Evolutionary conservation across 1,284 basidiomycete genomes (phyloP), one percentile per base, ranked within the genome.

Genomic region (Papiliotrema fonsecae): DNA sequence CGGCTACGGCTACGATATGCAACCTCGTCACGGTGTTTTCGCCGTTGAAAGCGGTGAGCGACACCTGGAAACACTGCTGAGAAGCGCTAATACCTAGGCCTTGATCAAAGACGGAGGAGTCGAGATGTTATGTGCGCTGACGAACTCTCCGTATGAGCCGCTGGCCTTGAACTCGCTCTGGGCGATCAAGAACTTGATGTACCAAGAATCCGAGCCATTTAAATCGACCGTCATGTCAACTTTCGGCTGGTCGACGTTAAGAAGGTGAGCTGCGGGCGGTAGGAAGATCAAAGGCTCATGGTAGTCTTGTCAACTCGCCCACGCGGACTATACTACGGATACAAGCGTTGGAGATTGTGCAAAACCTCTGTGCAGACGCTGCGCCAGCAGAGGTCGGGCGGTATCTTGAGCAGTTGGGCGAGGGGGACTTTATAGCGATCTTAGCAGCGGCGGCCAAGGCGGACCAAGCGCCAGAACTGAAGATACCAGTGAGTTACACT

Each of bases 21-120:
- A 96, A 94, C 66, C 77, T 93, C 26, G 79, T 93, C 3, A 84
- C 83, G 48, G 87, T 92, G 51, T 91, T 88, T 67, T 90, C 88
- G 14, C 90, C 91, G 5, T 68, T 93, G 57, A 77, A 83, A 51
- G 70, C 76, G 47, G 86, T 87, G 55, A 61, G 83, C 77, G 7
- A 35, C n/a, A 28, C 19, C 25, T 48, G 46, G 35, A 28, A 3
- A 30, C 1, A 25, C 28, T 48, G 40, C 41, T 10, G 26, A 45
- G 5, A 21, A 18, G 14, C 25, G 39, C 45, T 52, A 43, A 46
- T 46, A 16, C 11, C n/a, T 44, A 83, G 83, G 76, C 75, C 6
- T 75, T 85, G 49, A 67, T 90, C 14, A 78, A 81, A 24, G 75
- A 82, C 49, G 85, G 84, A 0, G 75, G 86, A 0, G 75, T 91